These are phyloP conservation scores for Geotrichum bryndzae DNA, from an alignment of 1,139 yeast genomes.

Conservation along the genomic window DNA sequence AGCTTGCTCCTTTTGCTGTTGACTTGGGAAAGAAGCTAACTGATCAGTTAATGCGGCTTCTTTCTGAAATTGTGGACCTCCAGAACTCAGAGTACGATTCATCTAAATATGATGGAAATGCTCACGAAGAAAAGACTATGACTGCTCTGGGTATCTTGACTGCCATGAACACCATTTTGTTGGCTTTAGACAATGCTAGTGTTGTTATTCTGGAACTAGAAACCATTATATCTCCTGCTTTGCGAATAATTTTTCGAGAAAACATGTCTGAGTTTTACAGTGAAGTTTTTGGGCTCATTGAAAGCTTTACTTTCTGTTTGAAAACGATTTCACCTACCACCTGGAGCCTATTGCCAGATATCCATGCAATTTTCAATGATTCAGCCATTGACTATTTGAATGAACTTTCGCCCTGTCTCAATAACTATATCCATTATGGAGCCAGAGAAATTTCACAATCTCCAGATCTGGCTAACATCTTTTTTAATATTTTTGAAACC, in stretches of 20 bases:
- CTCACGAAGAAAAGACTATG: constrained; percentile 66
- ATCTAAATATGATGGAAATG: constrained; percentile 39
- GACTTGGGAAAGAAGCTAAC: constrained; percentile 75
- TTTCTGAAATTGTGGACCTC: constrained; percentile 56
- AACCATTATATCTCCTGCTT: constrained; percentile 65
- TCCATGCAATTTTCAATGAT: constrained; percentile 49
- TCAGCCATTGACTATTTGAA: constrained; percentile 58
- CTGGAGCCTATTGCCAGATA: constrained; percentile 63
- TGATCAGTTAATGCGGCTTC: constrained; percentile 71
- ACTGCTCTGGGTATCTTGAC: constrained; percentile 83
- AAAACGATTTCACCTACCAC: constrained; percentile 64
- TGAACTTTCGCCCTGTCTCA: constrained; percentile 69
- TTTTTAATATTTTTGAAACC: constrained; percentile 35
- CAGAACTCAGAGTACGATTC: constrained; percentile 30
- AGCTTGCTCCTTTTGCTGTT: constrained; percentile 88
- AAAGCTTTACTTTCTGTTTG: constrained; percentile 72
- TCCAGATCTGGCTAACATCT: constrained; percentile 29
- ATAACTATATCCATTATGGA: constrained; percentile 75
- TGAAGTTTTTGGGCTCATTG: constrained; percentile 79
- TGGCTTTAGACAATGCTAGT: constrained; percentile 77
- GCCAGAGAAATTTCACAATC: constrained; percentile 41
- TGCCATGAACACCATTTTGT: constrained; percentile 76
- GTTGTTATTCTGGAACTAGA: constrained; percentile 65
- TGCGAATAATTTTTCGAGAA: constrained; percentile 57
- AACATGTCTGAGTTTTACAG: constrained; percentile 72